Conservation (phyloP, 345 rosid species). For the Eucalyptus marginata region DNA sequence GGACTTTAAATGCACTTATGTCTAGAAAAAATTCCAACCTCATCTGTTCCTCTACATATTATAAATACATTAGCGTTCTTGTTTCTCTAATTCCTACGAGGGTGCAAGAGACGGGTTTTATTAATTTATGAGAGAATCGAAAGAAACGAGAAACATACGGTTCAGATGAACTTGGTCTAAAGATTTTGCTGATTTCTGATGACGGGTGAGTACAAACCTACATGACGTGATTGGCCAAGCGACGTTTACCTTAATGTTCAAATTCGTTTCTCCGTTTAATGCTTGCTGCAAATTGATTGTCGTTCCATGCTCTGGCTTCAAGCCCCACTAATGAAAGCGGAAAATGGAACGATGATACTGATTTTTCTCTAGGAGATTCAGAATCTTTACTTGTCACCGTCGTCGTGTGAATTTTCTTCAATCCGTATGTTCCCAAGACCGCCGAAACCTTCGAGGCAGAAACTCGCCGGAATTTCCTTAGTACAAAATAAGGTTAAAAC, state of each 20-base stretch:
- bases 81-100: background rate
- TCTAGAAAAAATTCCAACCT: background rate
- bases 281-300: background rate
- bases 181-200: background rate
- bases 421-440: rapidly evolving
- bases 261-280: background rate
- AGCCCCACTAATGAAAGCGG: background rate
- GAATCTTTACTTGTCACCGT: background rate
- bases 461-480: background rate
- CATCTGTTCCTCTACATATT: background rate
- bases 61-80: background rate
- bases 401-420: background rate
- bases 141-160: background rate
- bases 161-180: background rate
- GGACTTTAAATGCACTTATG: too few relatives aligned
- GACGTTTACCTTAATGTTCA: background rate
- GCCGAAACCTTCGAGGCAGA: background rate
- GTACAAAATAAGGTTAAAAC: background rate
- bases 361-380: background rate
- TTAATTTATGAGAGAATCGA: background rate
- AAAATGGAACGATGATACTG: background rate
- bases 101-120: background rate
- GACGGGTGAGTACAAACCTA: background rate
- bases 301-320: background rate
- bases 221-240: background rate